phyloP scores from a whole-genome alignment of 768 basidiomycete genomes.

The Auricularia sp. region DNA sequence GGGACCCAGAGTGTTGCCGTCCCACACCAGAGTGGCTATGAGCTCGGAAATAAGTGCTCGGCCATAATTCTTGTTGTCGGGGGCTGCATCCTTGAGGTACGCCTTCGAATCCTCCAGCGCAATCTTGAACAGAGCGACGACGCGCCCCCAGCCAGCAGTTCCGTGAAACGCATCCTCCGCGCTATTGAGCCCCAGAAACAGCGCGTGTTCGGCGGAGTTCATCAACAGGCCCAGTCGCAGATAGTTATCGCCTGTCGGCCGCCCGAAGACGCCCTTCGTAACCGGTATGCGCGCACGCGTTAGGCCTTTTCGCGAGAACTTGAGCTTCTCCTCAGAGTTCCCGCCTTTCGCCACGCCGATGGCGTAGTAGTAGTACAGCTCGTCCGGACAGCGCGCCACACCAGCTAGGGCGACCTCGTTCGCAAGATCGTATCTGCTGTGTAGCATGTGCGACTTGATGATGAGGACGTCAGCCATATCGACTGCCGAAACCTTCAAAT shows the following conservation, averaged over 20 bases:
- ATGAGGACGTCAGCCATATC: conserved; percentile 57
- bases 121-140: conserved; percentile 48
- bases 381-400: conserved; percentile 43
- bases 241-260: conserved; percentile 35
- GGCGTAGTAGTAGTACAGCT: conserved; percentile 57
- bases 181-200: conserved; percentile 39
- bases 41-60: conserved; percentile 51
- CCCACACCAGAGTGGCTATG: conserved; percentile 41
- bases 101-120: conserved; percentile 50
- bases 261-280: conserved; percentile 44
- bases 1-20: conserved; percentile 36
- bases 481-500: conserved; percentile 24
- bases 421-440: conserved; percentile 36
- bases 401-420: conserved; percentile 29
- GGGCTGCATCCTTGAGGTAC: conserved; percentile 46
- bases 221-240: conserved; percentile 46
- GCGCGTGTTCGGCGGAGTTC: conserved; percentile 53
- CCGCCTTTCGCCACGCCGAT: conserved; percentile 40
- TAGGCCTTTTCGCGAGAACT: background rate
- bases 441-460: conserved; percentile 47
- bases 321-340: background rate
- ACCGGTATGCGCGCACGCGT: conserved; percentile 38
- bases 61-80: conserved; percentile 52
- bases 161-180: background rate
- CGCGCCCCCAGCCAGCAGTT: conserved; percentile 42